A percentile compares a stretch with the other conserved stretches of the same genome.
These are phyloP conservation scores for Globisporangium middletonii DNA, from an alignment of 352 stramenopile genomes.

Conservation along the genomic window DNA sequence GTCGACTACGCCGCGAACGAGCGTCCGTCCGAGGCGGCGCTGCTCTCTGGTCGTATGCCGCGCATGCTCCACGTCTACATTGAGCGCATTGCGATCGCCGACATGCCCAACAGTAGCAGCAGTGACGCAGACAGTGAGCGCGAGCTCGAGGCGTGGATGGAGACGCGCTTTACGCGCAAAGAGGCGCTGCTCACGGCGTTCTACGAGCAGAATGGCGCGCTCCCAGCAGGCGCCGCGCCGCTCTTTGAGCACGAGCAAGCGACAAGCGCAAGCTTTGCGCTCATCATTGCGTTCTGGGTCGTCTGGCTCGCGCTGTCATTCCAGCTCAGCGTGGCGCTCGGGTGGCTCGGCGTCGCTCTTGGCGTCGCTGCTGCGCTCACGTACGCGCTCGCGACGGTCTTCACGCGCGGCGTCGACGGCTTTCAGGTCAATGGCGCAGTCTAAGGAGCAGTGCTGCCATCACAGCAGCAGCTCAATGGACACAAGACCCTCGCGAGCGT, in stretches of 20 bases:
- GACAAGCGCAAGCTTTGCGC: conserved; percentile 19
- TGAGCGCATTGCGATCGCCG: conserved; percentile 43
- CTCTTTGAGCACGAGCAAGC: conserved; percentile 30
- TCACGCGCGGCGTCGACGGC: conserved; percentile 39
- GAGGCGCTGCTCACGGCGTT: conserved; percentile 56
- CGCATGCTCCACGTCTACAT: conserved; percentile 69
- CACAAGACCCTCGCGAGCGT: not conserved
- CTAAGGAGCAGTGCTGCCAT: not conserved
- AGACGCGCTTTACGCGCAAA: conserved; percentile 61
- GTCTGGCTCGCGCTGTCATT: conserved; percentile 24
- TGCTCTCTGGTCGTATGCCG: conserved; percentile 55
- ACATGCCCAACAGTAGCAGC: conserved; percentile 13
- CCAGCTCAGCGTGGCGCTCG: conserved; percentile 21
- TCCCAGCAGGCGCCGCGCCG: conserved; percentile 39
- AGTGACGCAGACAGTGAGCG: conserved; percentile 23
- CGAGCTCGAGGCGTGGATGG: conserved; percentile 49
- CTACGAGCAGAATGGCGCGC: conserved; percentile 46
- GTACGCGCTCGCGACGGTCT: conserved; percentile 31
- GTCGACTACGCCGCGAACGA: conserved; percentile 57
- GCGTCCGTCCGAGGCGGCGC: conserved; percentile 56
- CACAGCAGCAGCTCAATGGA: not conserved
- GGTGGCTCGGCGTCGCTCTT: conserved; percentile 21
- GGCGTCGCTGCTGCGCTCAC: conserved; percentile 17
- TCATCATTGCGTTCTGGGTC: conserved; percentile 53
- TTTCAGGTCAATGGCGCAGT: conserved; percentile 24